phyloP scores from a whole-genome alignment of 495 filamentous ascomycete genomes.

The Trichoderma asperelloides region DNA sequence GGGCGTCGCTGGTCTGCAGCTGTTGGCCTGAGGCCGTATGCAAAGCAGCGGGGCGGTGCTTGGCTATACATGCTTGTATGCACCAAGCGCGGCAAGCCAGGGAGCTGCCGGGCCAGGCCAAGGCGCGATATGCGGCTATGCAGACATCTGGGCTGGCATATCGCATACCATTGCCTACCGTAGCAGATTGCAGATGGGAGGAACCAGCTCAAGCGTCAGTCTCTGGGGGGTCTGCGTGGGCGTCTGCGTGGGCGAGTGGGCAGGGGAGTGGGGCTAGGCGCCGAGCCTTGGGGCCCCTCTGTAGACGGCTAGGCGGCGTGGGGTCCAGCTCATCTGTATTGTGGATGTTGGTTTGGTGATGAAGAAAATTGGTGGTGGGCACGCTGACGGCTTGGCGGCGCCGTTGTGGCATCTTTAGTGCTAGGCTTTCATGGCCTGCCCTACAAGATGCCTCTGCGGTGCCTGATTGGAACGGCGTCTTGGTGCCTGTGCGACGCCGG shows the following conservation, averaged over 20 bases:
- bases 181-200: background rate
- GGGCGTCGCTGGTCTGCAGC: no score
- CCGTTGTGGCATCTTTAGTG: background rate
- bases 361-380: background rate
- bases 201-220: conserved; percentile 1
- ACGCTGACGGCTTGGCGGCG: conserved; percentile 6
- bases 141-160: background rate
- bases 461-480: background rate
- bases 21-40: no score
- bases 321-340: conserved; percentile 5
- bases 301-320: background rate
- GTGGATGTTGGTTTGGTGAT: background rate
- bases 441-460: background rate
- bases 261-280: background rate
- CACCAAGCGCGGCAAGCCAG: no score
- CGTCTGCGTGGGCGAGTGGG: background rate
- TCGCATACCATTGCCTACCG: background rate
- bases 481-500: background rate
- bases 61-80: no score
- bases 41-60: no score
- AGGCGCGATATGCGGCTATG: background rate
- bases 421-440: conserved; percentile 2
- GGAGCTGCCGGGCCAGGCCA: no score
- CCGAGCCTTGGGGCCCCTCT: background rate
- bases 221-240: background rate